Conservation (phyloP, 177 flowering plant genomes). For the Telopea speciosissima region DNA sequence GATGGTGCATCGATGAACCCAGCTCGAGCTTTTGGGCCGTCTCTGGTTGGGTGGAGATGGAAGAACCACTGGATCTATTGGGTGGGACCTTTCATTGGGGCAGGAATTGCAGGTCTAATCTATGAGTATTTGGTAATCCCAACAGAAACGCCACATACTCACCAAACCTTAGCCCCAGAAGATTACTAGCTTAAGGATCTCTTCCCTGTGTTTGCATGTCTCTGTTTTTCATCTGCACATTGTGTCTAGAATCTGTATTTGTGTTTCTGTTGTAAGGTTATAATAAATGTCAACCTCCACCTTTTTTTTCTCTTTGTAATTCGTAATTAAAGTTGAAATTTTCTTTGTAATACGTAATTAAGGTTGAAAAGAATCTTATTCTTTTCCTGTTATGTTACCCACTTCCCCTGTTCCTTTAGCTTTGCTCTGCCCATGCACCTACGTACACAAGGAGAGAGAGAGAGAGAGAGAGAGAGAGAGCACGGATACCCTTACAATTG, state of each 20-base stretch:
- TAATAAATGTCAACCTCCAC: background rate
- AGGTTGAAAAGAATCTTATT: too few species aligned
- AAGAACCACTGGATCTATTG: conserved; percentile 81
- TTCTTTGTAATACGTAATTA: too few species aligned
- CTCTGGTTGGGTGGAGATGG: conserved; percentile 88
- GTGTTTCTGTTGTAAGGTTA: background rate
- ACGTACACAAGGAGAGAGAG: too few species aligned
- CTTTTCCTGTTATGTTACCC: too few species aligned
- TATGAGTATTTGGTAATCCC: conserved; percentile 69
- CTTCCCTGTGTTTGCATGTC: background rate
- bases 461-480: too few species aligned
- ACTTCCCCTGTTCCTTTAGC: too few species aligned
- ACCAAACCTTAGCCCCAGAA: conserved; percentile 81
- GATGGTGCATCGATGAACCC: conserved; percentile 91
- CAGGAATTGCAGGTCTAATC: conserved; percentile 49
- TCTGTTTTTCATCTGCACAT: background rate
- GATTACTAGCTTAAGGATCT: conserved; percentile 43
- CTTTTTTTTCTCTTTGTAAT: background rate
- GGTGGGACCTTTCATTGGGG: conserved; percentile 79
- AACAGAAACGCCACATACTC: conserved; percentile 34
- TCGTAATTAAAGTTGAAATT: too few species aligned
- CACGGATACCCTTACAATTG: too few species aligned
- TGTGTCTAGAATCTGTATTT: background rate
- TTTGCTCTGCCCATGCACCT: too few species aligned
- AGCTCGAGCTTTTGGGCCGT: conserved; percentile 83